Conservation (phyloP, 202 grass and related monocot genomes). For the Carex arenaria region DNA sequence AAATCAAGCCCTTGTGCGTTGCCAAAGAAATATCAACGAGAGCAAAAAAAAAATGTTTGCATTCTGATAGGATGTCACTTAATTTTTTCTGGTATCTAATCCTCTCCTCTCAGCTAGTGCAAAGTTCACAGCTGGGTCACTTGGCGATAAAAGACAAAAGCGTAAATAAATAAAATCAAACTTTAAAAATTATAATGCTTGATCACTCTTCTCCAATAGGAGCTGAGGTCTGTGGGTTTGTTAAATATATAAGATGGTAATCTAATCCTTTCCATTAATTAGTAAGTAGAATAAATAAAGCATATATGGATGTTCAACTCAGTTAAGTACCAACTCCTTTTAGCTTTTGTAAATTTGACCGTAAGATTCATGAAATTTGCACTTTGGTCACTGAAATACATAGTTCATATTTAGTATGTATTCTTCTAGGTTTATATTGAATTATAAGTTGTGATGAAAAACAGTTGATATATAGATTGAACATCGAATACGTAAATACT, state of each 20-base stretch:
- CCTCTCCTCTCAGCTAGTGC: not conserved
- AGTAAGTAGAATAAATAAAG: not conserved
- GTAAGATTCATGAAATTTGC: not conserved
- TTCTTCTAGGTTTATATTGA: not conserved
- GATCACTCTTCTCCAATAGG: conserved; percentile 5
- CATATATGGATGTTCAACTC: not conserved
- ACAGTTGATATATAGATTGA: not conserved
- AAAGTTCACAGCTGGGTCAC: not conserved
- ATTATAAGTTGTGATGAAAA: not conserved
- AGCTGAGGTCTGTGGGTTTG: not conserved
- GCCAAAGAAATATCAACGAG: not conserved
- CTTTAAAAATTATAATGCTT: not conserved
- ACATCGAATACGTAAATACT: not conserved
- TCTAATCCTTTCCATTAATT: conserved; percentile 5
- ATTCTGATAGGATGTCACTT: not conserved
- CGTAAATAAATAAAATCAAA: not conserved
- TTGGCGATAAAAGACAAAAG: conserved; percentile 12
- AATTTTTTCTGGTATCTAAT: not conserved
- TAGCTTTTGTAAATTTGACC: not conserved
- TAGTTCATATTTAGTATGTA: not conserved
- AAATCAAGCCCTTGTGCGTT: not conserved
- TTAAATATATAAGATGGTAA: conserved; percentile 8
- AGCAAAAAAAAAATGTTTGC: not conserved
- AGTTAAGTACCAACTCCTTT: conserved; percentile 5
- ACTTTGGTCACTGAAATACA: not conserved